A percentile compares a stretch with the other conserved stretches of the same genome.
Conservation (phyloP, 345 rosid species). For the Arabis hirsuta region DNA sequence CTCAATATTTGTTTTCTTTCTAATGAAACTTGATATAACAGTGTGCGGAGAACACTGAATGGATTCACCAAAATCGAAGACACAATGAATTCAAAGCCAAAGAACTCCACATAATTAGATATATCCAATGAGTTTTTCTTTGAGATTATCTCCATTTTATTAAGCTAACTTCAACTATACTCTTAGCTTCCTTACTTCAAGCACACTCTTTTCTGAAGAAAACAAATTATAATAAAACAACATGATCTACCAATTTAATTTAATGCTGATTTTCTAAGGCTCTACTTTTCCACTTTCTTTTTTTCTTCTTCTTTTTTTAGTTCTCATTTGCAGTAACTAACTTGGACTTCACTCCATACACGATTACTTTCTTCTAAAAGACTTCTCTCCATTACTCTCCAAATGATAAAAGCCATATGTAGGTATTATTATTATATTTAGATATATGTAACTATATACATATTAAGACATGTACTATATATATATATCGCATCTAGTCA, state of each 20-base stretch:
- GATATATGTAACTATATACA: neutral
- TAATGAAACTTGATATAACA: neutral
- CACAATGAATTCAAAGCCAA: conserved; percentile 31
- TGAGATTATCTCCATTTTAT: conserved; percentile 32
- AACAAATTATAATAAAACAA: neutral
- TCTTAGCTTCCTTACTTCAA: conserved; percentile 44
- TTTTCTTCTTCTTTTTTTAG: conserved; percentile 11
- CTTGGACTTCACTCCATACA: conserved; percentile 46
- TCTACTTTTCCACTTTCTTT: conserved; percentile 31
- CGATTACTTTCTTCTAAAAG: conserved; percentile 44
- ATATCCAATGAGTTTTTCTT: conserved; percentile 25
- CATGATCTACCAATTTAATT: conserved; percentile 28
- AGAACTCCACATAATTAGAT: conserved; percentile 21
- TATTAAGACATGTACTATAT: conserved; percentile 8
- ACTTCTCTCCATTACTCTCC: conserved; percentile 40
- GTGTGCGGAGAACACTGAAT: conserved; percentile 4
- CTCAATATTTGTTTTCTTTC: too few relatives aligned
- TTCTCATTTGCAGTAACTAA: conserved; percentile 39
- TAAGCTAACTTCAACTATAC: conserved; percentile 42
- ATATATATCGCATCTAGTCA: conserved; percentile 6
- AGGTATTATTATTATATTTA: neutral
- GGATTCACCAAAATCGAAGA: conserved; percentile 23
- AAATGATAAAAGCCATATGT: conserved; percentile 33
- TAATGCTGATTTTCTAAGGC: conserved; percentile 44
- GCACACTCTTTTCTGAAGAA: conserved; percentile 34